phyloP scores from a whole-genome alignment of 2,329 filamentous ascomycete genomes.

The Ilyonectria robusta region DNA sequence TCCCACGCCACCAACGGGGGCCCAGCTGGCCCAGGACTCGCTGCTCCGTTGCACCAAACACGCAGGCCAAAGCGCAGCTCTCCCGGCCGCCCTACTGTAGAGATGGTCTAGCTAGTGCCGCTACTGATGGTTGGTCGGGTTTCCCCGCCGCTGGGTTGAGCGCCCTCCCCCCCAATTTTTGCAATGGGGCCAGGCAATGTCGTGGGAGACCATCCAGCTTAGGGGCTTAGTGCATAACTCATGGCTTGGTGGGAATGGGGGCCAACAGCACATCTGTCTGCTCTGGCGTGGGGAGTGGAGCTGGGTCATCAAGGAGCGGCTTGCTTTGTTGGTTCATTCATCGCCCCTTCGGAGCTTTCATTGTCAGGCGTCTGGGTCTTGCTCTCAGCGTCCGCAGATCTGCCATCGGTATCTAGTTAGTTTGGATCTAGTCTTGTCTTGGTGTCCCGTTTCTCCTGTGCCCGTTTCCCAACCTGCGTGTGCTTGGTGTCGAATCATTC shows the following conservation, averaged over 20 bases:
- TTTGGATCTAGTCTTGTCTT: constrained; percentile 28
- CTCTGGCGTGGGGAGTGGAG: constrained; percentile 15
- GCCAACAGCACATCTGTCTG: constrained; percentile 8
- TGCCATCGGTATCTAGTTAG: constrained; percentile 28
- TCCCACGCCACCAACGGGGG: constrained; percentile 13
- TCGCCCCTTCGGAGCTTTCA: constrained; percentile 22
- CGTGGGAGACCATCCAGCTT: constrained; percentile 14
- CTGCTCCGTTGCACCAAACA: constrained; percentile 6
- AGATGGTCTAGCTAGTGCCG: constrained; percentile 37
- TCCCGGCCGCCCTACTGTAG: constrained; percentile 35
- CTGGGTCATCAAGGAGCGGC: not conserved
- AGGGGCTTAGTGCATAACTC: constrained; percentile 14
- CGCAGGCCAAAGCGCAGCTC: constrained; percentile 26
- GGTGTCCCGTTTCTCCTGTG: constrained; percentile 12
- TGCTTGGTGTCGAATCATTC: constrained; percentile 17
- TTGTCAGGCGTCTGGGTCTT: constrained; percentile 24
- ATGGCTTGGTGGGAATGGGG: constrained; percentile 1
- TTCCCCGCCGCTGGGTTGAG: constrained; percentile 33
- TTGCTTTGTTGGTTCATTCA: constrained; percentile 29
- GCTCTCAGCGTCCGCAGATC: constrained; percentile 14
- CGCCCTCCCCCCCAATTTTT: constrained; percentile 20
- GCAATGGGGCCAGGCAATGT: constrained; percentile 18
- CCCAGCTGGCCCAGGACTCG: not conserved
- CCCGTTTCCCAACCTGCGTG: constrained; percentile 21
- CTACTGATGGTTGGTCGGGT: constrained; percentile 34